Percentiles rank a stretch among this genome's conserved stretches.
Evolutionary conservation across 2,329 filamentous ascomycete genomes (phyloP).

Genomic region (Fusarium secorum): DNA sequence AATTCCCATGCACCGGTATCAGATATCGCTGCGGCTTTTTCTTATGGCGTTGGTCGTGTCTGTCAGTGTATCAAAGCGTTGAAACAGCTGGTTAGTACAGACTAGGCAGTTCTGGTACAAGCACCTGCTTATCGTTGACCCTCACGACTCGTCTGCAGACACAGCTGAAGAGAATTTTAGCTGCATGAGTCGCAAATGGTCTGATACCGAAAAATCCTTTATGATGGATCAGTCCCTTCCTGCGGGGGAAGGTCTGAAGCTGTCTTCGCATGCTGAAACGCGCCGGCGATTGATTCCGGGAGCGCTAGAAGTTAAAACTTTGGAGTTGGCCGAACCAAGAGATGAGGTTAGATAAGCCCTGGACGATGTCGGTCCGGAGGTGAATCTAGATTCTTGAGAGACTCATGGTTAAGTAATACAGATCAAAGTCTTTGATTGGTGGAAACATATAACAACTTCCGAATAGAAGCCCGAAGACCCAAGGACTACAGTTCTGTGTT

Average conservation of each 20-base stretch:
- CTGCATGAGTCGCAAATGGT: constrained; percentile 14
- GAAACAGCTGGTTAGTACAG: neutral
- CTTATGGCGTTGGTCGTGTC: neutral
- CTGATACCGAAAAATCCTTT: neutral
- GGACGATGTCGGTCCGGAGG: neutral
- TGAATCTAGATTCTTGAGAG: neutral
- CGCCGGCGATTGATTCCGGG: neutral
- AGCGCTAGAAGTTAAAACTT: constrained; percentile 18
- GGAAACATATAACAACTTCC: neutral
- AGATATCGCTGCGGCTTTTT: constrained; percentile 3
- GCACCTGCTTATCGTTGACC: neutral
- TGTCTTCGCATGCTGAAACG: constrained; percentile 11
- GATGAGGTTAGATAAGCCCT: neutral
- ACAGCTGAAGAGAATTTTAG: constrained; percentile 8
- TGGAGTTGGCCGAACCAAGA: neutral
- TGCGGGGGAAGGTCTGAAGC: neutral
- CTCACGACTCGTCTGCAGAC: constrained; percentile 9
- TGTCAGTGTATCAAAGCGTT: constrained; percentile 7
- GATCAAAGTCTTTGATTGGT: neutral
- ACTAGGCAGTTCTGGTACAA: neutral
- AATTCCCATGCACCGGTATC: neutral
- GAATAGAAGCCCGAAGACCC: too few species aligned
- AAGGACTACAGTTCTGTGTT: neutral
- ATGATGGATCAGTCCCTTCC: too few species aligned
- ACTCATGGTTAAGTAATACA: neutral